These are phyloP conservation scores for Acacia crassicarpa DNA, from an alignment of 306 rosid genomes.

Conservation along the genomic window DNA sequence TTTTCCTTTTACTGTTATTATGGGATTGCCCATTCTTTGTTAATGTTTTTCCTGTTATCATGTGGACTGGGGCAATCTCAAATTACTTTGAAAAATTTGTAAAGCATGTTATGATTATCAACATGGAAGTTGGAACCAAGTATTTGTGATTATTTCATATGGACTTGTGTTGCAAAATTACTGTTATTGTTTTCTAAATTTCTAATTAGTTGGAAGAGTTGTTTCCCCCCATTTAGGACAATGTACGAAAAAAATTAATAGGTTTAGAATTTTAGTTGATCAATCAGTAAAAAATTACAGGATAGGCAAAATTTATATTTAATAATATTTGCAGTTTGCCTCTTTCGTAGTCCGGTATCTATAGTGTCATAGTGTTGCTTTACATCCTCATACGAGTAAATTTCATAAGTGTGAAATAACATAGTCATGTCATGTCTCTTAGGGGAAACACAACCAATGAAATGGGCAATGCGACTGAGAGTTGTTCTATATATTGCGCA, in stretches of 20 bases:
- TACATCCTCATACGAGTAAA: not conserved
- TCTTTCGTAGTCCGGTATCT: not conserved
- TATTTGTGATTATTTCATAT: not conserved
- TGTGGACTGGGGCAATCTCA: conserved; percentile 4
- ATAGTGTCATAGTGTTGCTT: conserved; percentile 7
- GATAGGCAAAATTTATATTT: not conserved
- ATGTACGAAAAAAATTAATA: not conserved
- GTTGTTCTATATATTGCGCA: conserved; percentile 87
- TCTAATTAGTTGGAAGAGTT: not conserved
- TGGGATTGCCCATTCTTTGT: not conserved
- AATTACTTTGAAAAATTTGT: not conserved
- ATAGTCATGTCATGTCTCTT: conserved; percentile 24
- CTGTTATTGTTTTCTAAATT: not conserved
- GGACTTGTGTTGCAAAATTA: not conserved
- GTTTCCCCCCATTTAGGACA: not conserved
- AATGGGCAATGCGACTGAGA: conserved; percentile 78
- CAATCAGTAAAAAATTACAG: not conserved
- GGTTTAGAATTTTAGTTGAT: not conserved
- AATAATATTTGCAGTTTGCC: not conserved
- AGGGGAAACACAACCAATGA: conserved; percentile 86
- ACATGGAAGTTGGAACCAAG: not conserved
- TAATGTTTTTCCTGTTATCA: not conserved
- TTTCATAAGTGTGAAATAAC: conserved; percentile 18
- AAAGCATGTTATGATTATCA: not conserved
- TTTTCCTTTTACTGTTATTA: conserved; percentile 5